These are phyloP conservation scores for Yamadazyma sp. DNA, from an alignment of 1,139 yeast species.

Conservation along the genomic window DNA sequence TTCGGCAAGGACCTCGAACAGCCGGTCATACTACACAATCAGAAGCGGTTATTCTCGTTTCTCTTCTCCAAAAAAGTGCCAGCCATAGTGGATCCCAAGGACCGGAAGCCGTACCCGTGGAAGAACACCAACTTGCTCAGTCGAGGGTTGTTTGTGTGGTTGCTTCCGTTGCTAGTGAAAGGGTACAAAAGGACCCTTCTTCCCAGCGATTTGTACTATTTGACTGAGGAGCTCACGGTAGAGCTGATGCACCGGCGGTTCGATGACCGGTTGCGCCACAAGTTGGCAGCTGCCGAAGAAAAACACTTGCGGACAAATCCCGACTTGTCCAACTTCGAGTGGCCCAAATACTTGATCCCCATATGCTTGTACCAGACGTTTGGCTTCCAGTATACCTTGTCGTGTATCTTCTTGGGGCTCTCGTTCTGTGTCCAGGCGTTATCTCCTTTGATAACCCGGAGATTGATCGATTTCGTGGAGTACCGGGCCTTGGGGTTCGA, in stretches of 20 bases:
- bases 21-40: conserved; percentile 20
- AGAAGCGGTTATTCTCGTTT: conserved; percentile 33
- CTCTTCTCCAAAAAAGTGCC: conserved; percentile 38
- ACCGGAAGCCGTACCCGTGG: conserved; percentile 42
- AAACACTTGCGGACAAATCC: conserved; percentile 25
- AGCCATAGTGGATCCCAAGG: conserved; percentile 35
- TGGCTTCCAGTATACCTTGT: conserved; percentile 34
- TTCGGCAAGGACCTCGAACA: conserved; percentile 1
- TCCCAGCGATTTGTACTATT: conserved; percentile 40
- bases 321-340: conserved; percentile 27
- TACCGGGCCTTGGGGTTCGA: conserved; percentile 35
- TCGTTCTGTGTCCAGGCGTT: conserved; percentile 41
- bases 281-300: conserved; percentile 23
- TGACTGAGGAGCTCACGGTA: conserved; percentile 42
- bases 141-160: conserved; percentile 41
- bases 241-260: conserved; percentile 36
- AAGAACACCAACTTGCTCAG: conserved; percentile 23
- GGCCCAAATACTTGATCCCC: conserved; percentile 41
- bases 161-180: conserved; percentile 38
- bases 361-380: conserved; percentile 40
- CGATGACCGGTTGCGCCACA: conserved; percentile 24
- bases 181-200: conserved; percentile 46
- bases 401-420: conserved; percentile 35
- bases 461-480: conserved; percentile 43
- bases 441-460: conserved; percentile 42